Evolutionary conservation across 2,329 filamentous ascomycete species (phyloP).

Genomic region (Fusarium siculi): DNA sequence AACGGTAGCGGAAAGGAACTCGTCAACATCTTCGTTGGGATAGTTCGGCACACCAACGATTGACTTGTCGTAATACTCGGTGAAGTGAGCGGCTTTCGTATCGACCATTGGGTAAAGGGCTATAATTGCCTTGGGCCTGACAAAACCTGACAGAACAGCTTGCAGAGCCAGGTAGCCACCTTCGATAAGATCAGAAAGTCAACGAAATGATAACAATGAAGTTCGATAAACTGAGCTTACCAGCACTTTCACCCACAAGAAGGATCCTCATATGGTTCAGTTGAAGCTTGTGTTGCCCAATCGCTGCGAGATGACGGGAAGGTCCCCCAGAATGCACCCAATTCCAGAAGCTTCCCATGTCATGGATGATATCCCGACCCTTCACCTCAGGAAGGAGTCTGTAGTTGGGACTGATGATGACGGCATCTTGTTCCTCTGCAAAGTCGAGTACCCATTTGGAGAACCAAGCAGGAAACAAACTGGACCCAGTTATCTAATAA

Average conservation of each 20-base stretch:
- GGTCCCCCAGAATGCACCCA: neutral
- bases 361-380: neutral
- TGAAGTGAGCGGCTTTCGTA: neutral
- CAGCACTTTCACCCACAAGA: neutral
- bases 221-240: neutral
- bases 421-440: neutral
- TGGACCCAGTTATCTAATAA: neutral
- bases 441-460: neutral
- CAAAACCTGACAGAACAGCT: neutral
- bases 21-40: neutral
- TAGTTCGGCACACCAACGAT: neutral
- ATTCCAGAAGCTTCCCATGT: neutral
- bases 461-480: neutral
- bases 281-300: neutral
- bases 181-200: neutral
- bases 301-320: accelerated
- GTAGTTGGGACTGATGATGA: neutral
- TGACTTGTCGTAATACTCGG: neutral
- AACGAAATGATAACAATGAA: neutral
- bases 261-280: accelerated
- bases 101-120: neutral
- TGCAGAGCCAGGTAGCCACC: neutral
- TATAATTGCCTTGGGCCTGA: neutral
- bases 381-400: neutral
- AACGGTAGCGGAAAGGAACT: neutral